phyloP scores from a whole-genome alignment of 371 early-diverging fungal genomes.

The Syncephalastrum racemosum region DNA sequence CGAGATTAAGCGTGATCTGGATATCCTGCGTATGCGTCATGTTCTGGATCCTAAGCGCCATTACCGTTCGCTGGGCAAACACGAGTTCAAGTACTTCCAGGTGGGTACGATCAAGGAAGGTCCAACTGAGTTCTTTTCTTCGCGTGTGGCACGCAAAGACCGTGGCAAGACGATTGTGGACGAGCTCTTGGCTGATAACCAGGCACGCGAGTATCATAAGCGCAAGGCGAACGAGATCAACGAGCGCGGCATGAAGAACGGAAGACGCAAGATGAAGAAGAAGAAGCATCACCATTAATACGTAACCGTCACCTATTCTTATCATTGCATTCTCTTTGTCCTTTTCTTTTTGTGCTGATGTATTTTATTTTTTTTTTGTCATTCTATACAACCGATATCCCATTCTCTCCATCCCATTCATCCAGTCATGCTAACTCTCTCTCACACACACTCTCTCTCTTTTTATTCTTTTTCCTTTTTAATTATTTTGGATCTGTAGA shows the following conservation, averaged over 20 bases:
- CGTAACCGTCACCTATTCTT: too few species aligned
- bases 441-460: too few species aligned
- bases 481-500: too few species aligned
- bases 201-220: slow-evolving; percentile 80
- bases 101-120: slow-evolving; percentile 90
- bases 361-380: too few species aligned
- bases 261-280: slow-evolving; percentile 59
- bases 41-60: slow-evolving; percentile 92
- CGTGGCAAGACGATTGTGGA: slow-evolving; percentile 83
- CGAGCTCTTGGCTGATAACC: slow-evolving; percentile 80
- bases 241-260: slow-evolving; percentile 58
- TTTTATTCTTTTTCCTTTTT: too few species aligned
- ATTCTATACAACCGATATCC: too few species aligned
- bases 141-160: slow-evolving; percentile 82
- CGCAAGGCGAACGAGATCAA: slow-evolving; percentile 81
- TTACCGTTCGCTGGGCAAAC: slow-evolving; percentile 81
- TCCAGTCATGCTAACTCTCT: too few species aligned
- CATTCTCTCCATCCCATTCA: too few species aligned
- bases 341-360: too few species aligned
- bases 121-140: slow-evolving; percentile 85
- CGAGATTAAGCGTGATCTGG: slow-evolving; percentile 86
- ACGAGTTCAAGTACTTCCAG: slow-evolving; percentile 88
- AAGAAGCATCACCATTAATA: too few species aligned
- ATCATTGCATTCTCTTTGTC: too few species aligned
- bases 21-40: slow-evolving; percentile 81